phyloP scores from a whole-genome alignment of 2,329 filamentous ascomycete species.

The Daldinia sp. region DNA sequence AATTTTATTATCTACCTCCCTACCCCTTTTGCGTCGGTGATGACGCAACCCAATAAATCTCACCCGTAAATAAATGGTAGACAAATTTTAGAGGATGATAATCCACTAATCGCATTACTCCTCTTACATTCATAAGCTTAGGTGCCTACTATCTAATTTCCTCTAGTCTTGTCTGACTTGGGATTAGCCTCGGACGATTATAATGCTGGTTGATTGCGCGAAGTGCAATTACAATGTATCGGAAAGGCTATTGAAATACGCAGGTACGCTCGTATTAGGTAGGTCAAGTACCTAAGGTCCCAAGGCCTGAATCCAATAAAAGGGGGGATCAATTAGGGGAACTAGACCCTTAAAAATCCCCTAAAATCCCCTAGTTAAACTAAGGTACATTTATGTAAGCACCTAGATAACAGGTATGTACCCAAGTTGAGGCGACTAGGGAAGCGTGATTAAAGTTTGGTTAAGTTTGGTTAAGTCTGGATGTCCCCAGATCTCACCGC shows the following conservation, averaged over 20 bases:
- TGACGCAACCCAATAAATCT: conserved; percentile 20
- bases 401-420: not conserved
- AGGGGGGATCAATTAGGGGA: not conserved
- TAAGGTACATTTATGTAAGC: not conserved
- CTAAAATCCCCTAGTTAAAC: not conserved
- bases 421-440: conserved; percentile 19
- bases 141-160: not conserved
- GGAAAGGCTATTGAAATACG: not conserved
- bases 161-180: not conserved
- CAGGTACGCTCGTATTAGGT: too few relatives aligned
- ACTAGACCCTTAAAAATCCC: not conserved
- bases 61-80: not conserved
- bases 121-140: conserved; percentile 1
- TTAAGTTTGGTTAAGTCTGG: not conserved
- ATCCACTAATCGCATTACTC: conserved; percentile 13
- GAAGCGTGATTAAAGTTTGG: conserved; percentile 31
- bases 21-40: not conserved
- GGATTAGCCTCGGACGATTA: not conserved
- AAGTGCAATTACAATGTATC: conserved; percentile 1
- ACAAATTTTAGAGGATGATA: not conserved
- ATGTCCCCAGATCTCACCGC: conserved; percentile 37
- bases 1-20: not conserved
- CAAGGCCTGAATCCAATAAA: not conserved
- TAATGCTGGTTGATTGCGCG: not conserved
- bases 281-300: not conserved